Conservation (phyloP, 176 grass and related monocot genomes). For the Rhipidocladum racemiflorum region DNA sequence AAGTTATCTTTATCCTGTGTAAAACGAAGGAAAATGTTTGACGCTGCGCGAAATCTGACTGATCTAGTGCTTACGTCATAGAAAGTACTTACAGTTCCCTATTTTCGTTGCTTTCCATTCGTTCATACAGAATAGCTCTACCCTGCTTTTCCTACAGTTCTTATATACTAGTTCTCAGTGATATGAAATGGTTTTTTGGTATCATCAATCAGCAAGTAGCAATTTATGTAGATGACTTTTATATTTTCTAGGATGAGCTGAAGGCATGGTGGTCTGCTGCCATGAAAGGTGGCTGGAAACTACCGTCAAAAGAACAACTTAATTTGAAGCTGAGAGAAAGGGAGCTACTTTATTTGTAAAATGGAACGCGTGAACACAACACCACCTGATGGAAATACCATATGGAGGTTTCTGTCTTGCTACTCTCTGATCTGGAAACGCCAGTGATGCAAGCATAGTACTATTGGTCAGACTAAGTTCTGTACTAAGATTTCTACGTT, state of each 20-base stretch:
- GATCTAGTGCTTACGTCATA: background rate
- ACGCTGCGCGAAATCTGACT: background rate
- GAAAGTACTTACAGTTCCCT: background rate
- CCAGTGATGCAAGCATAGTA: background rate
- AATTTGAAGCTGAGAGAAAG: slow-evolving; percentile 63
- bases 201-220: background rate
- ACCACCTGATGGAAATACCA: background rate
- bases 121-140: background rate
- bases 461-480: background rate
- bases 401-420: background rate
- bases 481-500: background rate
- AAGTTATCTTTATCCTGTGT: background rate
- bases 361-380: background rate
- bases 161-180: background rate
- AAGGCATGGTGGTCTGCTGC: slow-evolving; percentile 78
- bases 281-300: slow-evolving; percentile 46
- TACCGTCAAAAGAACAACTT: slow-evolving; percentile 62
- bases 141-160: background rate
- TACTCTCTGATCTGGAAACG: background rate
- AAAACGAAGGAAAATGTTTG: background rate
- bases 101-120: background rate
- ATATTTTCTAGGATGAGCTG: slow-evolving; percentile 62
- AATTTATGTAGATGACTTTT: background rate
- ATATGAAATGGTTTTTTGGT: background rate
- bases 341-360: slow-evolving; percentile 40